A percentile compares a stretch with the other conserved stretches of the same genome.
These are phyloP conservation scores for Colletotrichum sp. DNA, from an alignment of 2,329 filamentous ascomycete species.

Conservation along the genomic window DNA sequence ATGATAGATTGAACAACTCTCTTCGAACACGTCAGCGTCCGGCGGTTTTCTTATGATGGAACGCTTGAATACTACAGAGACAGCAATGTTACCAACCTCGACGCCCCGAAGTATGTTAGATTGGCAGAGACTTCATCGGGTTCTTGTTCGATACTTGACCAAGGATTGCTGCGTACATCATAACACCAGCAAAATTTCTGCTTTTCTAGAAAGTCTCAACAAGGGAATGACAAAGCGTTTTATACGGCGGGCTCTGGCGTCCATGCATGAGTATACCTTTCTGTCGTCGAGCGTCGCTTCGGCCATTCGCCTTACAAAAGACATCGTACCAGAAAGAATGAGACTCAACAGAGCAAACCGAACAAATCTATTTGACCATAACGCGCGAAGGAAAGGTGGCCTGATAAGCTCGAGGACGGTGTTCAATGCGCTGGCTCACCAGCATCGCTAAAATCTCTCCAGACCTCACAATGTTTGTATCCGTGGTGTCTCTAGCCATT, in stretches of 20 bases:
- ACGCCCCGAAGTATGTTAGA: not conserved
- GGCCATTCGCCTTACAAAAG: not conserved
- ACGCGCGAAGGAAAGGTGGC: not conserved
- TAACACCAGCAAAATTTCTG: no score
- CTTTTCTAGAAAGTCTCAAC: not conserved
- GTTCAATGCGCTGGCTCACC: not conserved
- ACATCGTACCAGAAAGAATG: not conserved
- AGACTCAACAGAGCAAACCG: not conserved
- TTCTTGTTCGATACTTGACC: no score
- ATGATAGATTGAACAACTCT: not conserved
- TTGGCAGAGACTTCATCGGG: no score
- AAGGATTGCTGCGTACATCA: no score
- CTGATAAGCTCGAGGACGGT: not conserved
- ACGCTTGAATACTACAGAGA: not conserved
- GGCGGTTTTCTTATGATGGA: not conserved
- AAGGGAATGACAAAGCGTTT: not conserved
- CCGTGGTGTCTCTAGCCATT: not conserved
- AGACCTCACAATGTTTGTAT: not conserved
- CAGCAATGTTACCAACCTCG: not conserved
- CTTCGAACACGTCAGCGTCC: not conserved
- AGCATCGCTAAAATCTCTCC: fast-evolving
- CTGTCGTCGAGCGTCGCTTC: fast-evolving
- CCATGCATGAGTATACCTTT: not conserved
- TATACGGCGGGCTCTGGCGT: not conserved
- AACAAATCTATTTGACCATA: fast-evolving